phyloP scores from a whole-genome alignment of 2,329 filamentous ascomycete genomes.

The Chrysosporium queenslandicum region DNA sequence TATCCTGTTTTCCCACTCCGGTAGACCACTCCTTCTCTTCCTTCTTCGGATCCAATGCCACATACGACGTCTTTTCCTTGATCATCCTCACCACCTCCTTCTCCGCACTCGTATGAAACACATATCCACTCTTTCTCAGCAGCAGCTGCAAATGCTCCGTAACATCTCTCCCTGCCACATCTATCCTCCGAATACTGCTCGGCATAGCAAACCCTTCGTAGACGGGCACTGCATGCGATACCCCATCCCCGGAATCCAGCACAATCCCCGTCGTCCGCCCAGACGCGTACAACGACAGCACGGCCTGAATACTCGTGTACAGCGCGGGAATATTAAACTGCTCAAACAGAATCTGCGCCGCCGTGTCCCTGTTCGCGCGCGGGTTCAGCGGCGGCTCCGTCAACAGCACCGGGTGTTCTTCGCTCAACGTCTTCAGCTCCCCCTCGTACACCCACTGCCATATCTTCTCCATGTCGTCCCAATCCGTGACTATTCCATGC shows the following conservation, averaged over 20 bases:
- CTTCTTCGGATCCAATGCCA: slow-evolving; percentile 78
- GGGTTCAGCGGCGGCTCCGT: slow-evolving; percentile 96
- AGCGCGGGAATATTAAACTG: slow-evolving; percentile 96
- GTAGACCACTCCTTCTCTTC: slow-evolving; percentile 93
- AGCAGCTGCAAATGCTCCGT: slow-evolving; percentile 90
- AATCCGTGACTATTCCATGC: slow-evolving; percentile 97
- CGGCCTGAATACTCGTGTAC: slow-evolving; percentile 94
- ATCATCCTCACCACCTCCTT: slow-evolving; percentile 98
- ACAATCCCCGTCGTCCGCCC: slow-evolving; percentile 94
- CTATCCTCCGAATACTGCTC: slow-evolving; percentile 87
- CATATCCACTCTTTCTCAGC: slow-evolving; percentile 80
- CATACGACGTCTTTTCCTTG: slow-evolving; percentile 89
- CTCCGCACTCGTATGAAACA: slow-evolving; percentile 96
- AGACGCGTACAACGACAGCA: slow-evolving; percentile 89
- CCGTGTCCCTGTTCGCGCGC: slow-evolving; percentile 86
- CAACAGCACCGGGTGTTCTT: slow-evolving; percentile 95
- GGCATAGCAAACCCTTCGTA: slow-evolving; percentile 97
- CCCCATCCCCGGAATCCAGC: slow-evolving; percentile 87
- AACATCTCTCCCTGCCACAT: slow-evolving; percentile 90
- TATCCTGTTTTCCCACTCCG: slow-evolving; percentile 60
- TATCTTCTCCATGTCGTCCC: slow-evolving; percentile 99
- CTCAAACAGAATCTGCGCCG: slow-evolving; percentile 95
- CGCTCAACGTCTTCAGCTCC: slow-evolving; percentile 89
- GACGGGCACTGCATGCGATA: slow-evolving; percentile 93
- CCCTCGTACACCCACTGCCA: slow-evolving; percentile 98